Evolutionary conservation across 1,284 basidiomycete species (phyloP).

Genomic region (Malassezia caprae): DNA sequence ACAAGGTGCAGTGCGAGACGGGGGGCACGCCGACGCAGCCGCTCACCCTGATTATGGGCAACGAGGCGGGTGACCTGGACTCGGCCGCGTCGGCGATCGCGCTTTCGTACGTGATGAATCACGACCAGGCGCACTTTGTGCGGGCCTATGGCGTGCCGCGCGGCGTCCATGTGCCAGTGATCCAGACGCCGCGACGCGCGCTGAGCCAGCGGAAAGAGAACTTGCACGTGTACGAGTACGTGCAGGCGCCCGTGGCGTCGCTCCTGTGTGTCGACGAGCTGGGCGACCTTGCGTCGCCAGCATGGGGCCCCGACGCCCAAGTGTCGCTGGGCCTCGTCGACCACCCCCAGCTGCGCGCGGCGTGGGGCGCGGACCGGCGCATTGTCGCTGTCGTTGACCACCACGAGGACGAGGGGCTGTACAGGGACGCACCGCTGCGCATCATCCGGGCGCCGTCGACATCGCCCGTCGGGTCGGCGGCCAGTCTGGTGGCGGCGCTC

Average conservation of each 20-base stretch:
- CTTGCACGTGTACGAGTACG: constrained; percentile 28
- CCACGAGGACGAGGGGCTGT: constrained; percentile 71
- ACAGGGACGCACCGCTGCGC: constrained; percentile 50
- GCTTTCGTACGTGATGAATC: constrained; percentile 32
- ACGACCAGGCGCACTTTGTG: constrained; percentile 13
- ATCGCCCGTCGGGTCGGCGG: constrained; percentile 30
- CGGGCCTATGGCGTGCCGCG: constrained; percentile 13
- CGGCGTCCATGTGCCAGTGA: constrained; percentile 57
- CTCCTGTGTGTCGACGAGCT: constrained; percentile 28
- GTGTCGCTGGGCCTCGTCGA: constrained; percentile 31
- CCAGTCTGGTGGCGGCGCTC: constrained; percentile 27
- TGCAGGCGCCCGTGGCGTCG: constrained; percentile 16
- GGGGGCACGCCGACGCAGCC: constrained; percentile 5
- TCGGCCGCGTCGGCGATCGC: constrained; percentile 37
- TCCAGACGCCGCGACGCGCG: constrained; percentile 62
- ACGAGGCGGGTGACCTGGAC: constrained; percentile 45
- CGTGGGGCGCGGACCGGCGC: constrained; percentile 30
- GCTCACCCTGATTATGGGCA: constrained; percentile 39
- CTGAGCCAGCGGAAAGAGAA: constrained; percentile 78
- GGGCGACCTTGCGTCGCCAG: constrained; percentile 14
- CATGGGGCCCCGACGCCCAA: constrained; percentile 16
- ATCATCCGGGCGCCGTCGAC: constrained; percentile 28
- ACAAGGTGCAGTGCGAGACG: background rate
- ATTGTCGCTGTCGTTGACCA: constrained; percentile 82
- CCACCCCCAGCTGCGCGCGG: constrained; percentile 22